Evolutionary conservation across 805 yeast species (phyloP), one percentile per base, ranked within the genome.

Genomic region (Limtongia smithiae): DNA sequence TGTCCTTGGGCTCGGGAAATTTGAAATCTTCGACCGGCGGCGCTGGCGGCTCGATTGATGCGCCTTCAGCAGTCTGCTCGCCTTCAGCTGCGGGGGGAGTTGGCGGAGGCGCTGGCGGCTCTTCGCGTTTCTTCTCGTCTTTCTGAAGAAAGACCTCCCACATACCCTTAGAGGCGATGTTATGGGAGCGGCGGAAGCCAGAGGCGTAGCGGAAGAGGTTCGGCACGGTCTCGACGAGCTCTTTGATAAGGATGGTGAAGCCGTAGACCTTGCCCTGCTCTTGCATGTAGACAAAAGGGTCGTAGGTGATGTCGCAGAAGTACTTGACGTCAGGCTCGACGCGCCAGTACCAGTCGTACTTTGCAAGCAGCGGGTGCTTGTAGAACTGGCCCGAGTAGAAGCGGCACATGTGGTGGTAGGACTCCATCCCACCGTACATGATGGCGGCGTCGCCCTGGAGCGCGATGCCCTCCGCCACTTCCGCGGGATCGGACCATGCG

Each of bases 341-440:
- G 48, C 97, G 75, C 96, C 97, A 90, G 68, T 89, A 91, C 94
- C 96, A 91, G 54, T 89, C 88, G 48, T 80, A 75, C 51, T 80
- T 75, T 43, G 68, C 67, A 37, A 91, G 82, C 54, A 86, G 63
- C 4, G 84, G 85, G 65, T 91, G 96, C 51, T 82, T 78, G 69
- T 79, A 87, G 63, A 91, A 91, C 49, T 74, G 73, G 1, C 96
- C 95, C 0, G 94, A 80, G 63, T 85, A 87, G 65, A 82, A 90
- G n/a, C 96, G 75, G 65, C 97, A 91, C 97, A 91, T 91, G 62
- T 85, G 83, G 66, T 91, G 97, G 64, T 91, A 93, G 4, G 91
- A 79, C 43, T 77, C 82, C 72, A 81, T 67, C 50, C 79, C 81
- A 0, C 96, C 97, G 65, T 93, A 90, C 77, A 86, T 76, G 50